Conservation (phyloP, 169 alveolate species). For the Amoebophrya sp. region DNA sequence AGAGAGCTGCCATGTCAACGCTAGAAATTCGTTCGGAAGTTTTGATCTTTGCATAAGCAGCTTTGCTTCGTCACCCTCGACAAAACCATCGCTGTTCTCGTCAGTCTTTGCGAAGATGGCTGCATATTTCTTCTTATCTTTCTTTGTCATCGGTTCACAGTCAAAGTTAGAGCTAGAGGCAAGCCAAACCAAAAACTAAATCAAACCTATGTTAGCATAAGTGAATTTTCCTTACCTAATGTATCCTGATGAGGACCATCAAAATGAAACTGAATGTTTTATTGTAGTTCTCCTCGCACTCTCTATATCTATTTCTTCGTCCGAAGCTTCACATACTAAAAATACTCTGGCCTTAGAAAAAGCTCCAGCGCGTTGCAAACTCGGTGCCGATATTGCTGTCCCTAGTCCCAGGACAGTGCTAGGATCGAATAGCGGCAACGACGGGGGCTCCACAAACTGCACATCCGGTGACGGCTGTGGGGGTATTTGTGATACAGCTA, state of each 20-base stretch:
- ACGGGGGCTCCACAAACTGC: constrained; percentile 26
- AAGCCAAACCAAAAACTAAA: no score
- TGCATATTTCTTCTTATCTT: constrained; percentile 29
- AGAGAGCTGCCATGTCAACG: constrained; percentile 37
- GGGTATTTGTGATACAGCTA: not conserved
- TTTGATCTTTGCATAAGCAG: constrained; percentile 12
- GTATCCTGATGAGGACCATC: no score
- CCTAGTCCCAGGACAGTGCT: not conserved
- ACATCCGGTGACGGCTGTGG: not conserved
- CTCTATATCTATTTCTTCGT: no score
- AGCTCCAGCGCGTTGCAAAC: no score
- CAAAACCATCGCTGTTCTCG: constrained; percentile 39
- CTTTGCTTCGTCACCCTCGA: constrained; percentile 39
- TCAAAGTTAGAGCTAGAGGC: not conserved
- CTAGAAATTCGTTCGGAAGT: constrained; percentile 17
- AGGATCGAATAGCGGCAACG: constrained; percentile 31
- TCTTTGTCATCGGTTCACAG: not conserved
- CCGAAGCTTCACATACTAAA: no score
- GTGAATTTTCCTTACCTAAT: no score
- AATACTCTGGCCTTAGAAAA: no score
- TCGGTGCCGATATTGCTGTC: no score
- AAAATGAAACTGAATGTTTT: no score
- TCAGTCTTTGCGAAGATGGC: constrained; percentile 19
- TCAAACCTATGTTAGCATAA: no score
- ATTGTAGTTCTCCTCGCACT: no score